Evolutionary conservation across 352 stramenopile species (phyloP).

Genomic region (Phytopythium cucurbitacearum): DNA sequence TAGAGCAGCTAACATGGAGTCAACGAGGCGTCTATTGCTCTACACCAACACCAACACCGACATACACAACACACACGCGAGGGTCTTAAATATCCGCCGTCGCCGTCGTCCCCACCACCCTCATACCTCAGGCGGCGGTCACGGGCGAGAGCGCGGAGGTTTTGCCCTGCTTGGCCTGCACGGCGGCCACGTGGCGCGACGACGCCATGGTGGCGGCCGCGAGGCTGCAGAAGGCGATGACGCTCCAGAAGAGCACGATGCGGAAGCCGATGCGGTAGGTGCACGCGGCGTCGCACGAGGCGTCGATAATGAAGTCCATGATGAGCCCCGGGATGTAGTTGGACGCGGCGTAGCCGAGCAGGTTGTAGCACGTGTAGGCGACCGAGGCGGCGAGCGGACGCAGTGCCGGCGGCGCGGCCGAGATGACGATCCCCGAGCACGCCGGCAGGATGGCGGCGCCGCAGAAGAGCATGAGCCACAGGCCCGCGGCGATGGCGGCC

Average conservation of each 20-base stretch:
- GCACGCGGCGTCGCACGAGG: constrained; percentile 60
- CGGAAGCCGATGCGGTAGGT: constrained; percentile 82
- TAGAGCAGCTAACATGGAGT: neutral
- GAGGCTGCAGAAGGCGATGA: constrained; percentile 75
- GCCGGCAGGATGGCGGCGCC: constrained; percentile 63
- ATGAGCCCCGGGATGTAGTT: constrained; percentile 81
- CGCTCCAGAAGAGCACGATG: constrained; percentile 71
- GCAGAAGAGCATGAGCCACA: constrained; percentile 86
- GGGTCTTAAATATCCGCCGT: neutral
- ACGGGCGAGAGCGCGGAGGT: neutral
- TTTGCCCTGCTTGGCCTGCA: neutral
- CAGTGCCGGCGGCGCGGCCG: constrained; percentile 49
- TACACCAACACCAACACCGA: neutral
- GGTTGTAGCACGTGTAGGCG: constrained; percentile 78
- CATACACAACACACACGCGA: neutral
- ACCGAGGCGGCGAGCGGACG: constrained; percentile 74
- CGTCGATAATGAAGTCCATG: constrained; percentile 77
- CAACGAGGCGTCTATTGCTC: neutral
- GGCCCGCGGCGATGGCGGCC: constrained; percentile 57
- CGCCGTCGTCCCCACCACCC: neutral
- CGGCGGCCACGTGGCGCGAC: constrained; percentile 19
- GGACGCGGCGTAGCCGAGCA: constrained; percentile 83
- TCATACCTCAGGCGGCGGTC: neutral
- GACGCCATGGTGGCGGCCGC: constrained; percentile 34
- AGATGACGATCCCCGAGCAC: constrained; percentile 85